These are phyloP conservation scores for Trichaptum fuscoviolaceum DNA, from an alignment of 768 basidiomycete species.

Conservation along the genomic window DNA sequence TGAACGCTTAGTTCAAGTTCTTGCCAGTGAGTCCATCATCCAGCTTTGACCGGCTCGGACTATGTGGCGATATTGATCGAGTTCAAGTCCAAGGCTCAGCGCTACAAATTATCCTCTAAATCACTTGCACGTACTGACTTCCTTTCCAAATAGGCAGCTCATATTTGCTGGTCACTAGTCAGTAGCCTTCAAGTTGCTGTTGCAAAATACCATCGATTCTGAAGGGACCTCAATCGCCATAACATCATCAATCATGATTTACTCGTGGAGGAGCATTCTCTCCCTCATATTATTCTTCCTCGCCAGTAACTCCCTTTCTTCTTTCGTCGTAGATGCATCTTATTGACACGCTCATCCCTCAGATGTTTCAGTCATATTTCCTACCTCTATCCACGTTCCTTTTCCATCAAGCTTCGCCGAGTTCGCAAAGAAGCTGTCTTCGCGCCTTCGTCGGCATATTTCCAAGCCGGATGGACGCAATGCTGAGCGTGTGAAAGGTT, in stretches of 20 bases:
- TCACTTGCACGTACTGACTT: too few relatives aligned
- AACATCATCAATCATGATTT: not conserved
- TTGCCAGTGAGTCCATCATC: too few relatives aligned
- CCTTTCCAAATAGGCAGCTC: too few relatives aligned
- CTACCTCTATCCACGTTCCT: slow-evolving; percentile 17
- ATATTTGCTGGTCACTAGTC: too few relatives aligned
- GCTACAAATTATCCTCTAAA: too few relatives aligned
- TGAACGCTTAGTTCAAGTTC: too few relatives aligned
- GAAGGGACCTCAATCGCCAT: not conserved
- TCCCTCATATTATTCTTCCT: slow-evolving; percentile 22
- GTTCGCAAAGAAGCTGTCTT: slow-evolving; percentile 9
- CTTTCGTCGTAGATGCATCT: not conserved
- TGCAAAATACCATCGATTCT: too few relatives aligned
- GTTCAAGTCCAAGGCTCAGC: too few relatives aligned
- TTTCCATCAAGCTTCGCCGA: slow-evolving; percentile 3
- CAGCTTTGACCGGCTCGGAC: too few relatives aligned
- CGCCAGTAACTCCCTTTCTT: slow-evolving; percentile 10
- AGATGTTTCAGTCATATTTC: slow-evolving; percentile 24
- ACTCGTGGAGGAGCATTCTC: slow-evolving; percentile 13
- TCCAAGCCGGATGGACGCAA: not conserved
- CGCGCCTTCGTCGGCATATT: slow-evolving; percentile 5
- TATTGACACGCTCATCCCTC: not conserved
- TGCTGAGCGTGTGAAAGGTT: slow-evolving; percentile 1
- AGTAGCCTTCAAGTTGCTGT: too few relatives aligned
- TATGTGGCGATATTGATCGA: too few relatives aligned